Evolutionary conservation across 176 grass and related monocot genomes (phyloP).

Genomic region (Juncus inflexus): DNA sequence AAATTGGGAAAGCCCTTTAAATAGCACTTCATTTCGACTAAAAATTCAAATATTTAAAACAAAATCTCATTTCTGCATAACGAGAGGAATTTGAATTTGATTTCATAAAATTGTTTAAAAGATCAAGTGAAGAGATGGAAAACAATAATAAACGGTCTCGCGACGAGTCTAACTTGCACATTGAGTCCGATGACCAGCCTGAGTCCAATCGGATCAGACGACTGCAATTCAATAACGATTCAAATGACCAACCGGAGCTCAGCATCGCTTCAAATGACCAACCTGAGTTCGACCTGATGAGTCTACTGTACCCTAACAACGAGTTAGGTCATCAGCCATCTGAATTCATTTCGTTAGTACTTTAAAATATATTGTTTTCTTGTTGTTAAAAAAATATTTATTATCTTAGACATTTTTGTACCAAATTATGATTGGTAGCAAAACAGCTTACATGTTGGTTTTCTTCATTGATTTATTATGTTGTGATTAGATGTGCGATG

Average conservation of each 20-base stretch:
- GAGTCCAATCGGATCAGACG: neutral
- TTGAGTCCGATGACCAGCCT: neutral
- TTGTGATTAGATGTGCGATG: conserved; percentile 20
- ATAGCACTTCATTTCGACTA: neutral
- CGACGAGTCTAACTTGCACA: neutral
- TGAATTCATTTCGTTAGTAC: conserved; percentile 1
- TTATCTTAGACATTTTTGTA: too few relatives aligned
- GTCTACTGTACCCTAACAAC: too few relatives aligned
- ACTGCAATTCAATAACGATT: too few relatives aligned
- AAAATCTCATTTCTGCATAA: neutral
- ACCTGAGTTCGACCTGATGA: too few relatives aligned
- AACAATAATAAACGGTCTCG: neutral
- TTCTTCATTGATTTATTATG: neutral
- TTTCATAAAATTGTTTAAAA: neutral
- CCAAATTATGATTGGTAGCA: too few relatives aligned
- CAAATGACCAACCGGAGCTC: too few relatives aligned
- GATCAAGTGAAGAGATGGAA: neutral
- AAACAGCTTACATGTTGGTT: neutral
- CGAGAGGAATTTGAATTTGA: neutral
- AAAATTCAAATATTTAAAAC: neutral
- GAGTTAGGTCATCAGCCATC: neutral
- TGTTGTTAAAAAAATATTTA: too few relatives aligned
- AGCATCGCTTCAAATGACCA: too few relatives aligned
- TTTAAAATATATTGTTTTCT: neutral
- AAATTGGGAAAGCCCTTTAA: neutral